Conservation (phyloP, 1,139 yeast species). For the Yamadazyma triangularis region DNA sequence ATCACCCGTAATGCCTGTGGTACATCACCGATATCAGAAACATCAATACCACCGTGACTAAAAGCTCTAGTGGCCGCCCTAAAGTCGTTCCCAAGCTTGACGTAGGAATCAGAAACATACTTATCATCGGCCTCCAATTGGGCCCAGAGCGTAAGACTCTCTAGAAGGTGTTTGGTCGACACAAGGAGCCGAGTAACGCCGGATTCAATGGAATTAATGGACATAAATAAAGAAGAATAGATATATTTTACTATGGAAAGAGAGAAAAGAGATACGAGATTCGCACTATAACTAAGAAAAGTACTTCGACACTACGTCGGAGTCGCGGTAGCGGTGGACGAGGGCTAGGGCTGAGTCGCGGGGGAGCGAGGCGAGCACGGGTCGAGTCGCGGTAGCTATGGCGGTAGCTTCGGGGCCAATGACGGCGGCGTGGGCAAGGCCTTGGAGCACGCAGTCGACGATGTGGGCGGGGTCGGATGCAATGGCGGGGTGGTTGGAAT, state of each 20-base stretch:
- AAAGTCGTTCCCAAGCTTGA: constrained; percentile 89
- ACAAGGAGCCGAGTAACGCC: constrained; percentile 80
- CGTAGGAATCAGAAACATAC: constrained; percentile 88
- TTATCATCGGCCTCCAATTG: constrained; percentile 70
- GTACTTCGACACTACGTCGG: constrained; percentile 11
- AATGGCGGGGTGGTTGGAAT: constrained; percentile 62
- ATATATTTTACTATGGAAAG: too few relatives aligned
- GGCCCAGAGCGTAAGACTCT: constrained; percentile 90
- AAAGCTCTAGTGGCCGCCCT: constrained; percentile 69
- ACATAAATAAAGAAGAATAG: too few relatives aligned
- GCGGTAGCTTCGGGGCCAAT: constrained; percentile 67
- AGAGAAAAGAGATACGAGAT: too few relatives aligned
- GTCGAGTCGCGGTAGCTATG: constrained; percentile 57
- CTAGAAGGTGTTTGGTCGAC: constrained; percentile 83
- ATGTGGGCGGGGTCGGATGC: constrained; percentile 50
- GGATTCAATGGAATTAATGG: constrained; percentile 68
- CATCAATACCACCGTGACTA: constrained; percentile 35
- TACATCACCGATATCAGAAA: constrained; percentile 40
- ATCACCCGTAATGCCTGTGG: constrained; percentile 54
- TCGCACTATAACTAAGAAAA: too few relatives aligned
- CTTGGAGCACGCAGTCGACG: constrained; percentile 73
- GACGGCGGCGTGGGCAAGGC: constrained; percentile 64
- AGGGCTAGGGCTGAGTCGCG: constrained; percentile 65
- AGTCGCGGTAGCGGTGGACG: constrained; percentile 38
- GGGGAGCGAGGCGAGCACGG: constrained; percentile 42